Conservation (phyloP, 495 filamentous ascomycete genomes). For the Hypoxylon lienhwacheense region DNA sequence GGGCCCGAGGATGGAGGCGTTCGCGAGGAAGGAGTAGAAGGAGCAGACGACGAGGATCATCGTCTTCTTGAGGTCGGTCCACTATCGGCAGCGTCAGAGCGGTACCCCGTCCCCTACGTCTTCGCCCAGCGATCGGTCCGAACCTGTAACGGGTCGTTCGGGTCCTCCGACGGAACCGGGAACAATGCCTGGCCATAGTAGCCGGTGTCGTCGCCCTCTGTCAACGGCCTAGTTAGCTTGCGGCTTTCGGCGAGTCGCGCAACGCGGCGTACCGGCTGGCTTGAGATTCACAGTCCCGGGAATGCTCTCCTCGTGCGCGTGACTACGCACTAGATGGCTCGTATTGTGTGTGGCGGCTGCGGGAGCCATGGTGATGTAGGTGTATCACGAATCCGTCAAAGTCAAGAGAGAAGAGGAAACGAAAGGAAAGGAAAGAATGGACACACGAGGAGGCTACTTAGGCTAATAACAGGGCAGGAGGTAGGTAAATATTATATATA, state of each 20-base stretch:
- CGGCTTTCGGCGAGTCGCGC: not conserved
- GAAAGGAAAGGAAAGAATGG: constrained; percentile 1
- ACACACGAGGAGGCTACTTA: no score
- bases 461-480: constrained; percentile 17
- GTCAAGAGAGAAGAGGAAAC: constrained; percentile 1
- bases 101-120: not conserved
- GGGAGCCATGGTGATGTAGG: constrained; percentile 15
- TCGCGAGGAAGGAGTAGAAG: constrained; percentile 64
- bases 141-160: constrained; percentile 65
- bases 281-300: constrained; percentile 62
- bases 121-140: not conserved
- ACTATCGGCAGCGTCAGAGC: constrained; percentile 41
- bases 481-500: constrained; percentile 13
- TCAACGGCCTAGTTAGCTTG: constrained; percentile 1
- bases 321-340: constrained; percentile 45
- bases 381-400: constrained; percentile 7
- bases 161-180: constrained; percentile 64
- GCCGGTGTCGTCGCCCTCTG: constrained; percentile 63
- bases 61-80: constrained; percentile 61
- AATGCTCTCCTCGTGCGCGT: constrained; percentile 61
- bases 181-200: constrained; percentile 62
- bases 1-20: constrained; percentile 59
- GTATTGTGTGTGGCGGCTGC: constrained; percentile 6
- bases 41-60: constrained; percentile 62
- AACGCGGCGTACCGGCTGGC: constrained; percentile 39